A percentile compares a stretch with the other conserved stretches of the same genome.
Evolutionary conservation across 441 rosid species (phyloP).

Genomic region (Adansonia madagascariensis): DNA sequence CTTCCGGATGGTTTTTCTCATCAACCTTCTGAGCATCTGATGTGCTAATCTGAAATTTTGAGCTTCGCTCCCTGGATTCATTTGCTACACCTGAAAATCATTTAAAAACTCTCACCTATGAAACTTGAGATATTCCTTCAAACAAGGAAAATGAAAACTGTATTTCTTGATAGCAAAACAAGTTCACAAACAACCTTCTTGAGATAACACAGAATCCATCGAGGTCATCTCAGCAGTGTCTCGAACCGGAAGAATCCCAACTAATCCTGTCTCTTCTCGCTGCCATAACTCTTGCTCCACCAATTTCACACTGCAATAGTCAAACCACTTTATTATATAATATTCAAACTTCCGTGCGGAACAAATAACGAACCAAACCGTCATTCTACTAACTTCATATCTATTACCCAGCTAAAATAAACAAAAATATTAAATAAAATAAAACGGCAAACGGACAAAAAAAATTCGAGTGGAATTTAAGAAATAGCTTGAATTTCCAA

Average conservation of each 20-base stretch:
- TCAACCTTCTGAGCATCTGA: slow-evolving; percentile 71
- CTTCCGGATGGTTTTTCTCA: slow-evolving; percentile 76
- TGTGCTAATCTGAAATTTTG: slow-evolving; percentile 57
- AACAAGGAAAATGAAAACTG: too few relatives aligned
- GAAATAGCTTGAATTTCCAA: slow-evolving; percentile 4
- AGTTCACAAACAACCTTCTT: slow-evolving; percentile 42
- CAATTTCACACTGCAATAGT: slow-evolving; percentile 69
- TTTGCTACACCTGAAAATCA: slow-evolving; percentile 53
- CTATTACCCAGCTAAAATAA: slow-evolving; percentile 8
- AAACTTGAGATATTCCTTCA: background rate
- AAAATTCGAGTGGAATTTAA: background rate
- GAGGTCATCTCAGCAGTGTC: slow-evolving; percentile 71
- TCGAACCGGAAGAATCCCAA: slow-evolving; percentile 91
- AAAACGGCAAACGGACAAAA: background rate
- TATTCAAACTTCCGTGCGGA: background rate
- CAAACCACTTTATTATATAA: slow-evolving; percentile 16
- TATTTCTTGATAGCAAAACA: background rate
- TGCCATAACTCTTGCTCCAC: slow-evolving; percentile 99
- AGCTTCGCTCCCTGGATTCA: slow-evolving; percentile 66
- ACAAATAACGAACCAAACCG: slow-evolving; percentile 11
- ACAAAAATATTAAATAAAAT: background rate
- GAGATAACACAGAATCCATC: slow-evolving; percentile 53
- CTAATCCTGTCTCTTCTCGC: slow-evolving; percentile 92
- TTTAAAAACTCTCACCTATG: background rate
- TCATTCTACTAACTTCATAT: background rate